Base-by-base conservation (phyloP, 2,329 filamentous ascomycete genomes). In the Ramichloridium luteum region DNA sequence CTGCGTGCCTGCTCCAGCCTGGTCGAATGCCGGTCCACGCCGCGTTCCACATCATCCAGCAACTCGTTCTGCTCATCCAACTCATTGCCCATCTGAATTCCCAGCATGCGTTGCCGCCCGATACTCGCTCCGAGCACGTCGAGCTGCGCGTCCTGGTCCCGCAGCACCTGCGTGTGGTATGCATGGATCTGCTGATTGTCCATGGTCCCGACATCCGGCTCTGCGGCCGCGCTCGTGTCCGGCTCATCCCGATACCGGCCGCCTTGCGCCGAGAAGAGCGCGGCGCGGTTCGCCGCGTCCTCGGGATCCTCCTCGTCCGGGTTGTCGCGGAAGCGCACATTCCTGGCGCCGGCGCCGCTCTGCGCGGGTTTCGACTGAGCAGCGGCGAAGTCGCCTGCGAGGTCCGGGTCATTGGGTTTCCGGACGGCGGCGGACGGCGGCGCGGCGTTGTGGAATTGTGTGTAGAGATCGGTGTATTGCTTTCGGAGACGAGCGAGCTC, bases 21-120 rank as follows among this genome's bases (percentile, higher is more conserved):
- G 15, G 65, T 66, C 54, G 79, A 72, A 59, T 96, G 86, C 36
- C 86, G 65, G 54, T 93, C 85, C 5, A 86, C 80, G 13, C 78
- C 70, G 27, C 71, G 70, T 51, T 96, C 90, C 27, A 92, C 75
- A 48, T 93, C 88, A 54, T 94, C 88, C 16, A 98, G 66, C 65
- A 98, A 67, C 46, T 79, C 69, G 22, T 92, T 80, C 50, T 98
- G 90, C 45, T 76, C 79, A 48, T 96, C 90, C 20, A 98, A 68
- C 65, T 98, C 90, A 55, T 94, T 82, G 16, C 90, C 88, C 49
- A 98, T 96, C 62, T 90, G 83, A 63, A 94, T 92, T 53, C 80
- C 86, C 39, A 98, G 67, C 61, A 96, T 83, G 30, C 92, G 70
- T 63, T 96, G 90, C 23, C 90, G 74, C 3, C 81, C 72, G 45